Conservation (phyloP, 257 asterid genomes). For the Solanum clarkiae region DNA sequence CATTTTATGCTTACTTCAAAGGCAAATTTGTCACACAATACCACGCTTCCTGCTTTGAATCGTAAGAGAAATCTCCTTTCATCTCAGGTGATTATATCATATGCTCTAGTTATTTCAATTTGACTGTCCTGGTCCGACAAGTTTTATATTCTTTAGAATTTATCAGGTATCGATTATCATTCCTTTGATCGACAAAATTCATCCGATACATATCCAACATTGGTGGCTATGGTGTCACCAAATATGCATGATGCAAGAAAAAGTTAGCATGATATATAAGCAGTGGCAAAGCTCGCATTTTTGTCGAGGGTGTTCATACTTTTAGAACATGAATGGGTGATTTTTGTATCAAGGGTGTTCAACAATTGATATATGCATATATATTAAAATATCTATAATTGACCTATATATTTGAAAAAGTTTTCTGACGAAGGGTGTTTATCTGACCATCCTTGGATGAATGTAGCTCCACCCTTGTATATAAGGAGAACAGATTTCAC, state of each 20-base stretch:
- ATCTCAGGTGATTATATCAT: not conserved
- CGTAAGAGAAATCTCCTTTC: not conserved
- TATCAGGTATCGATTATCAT: not conserved
- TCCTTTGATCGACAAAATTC: slow-evolving; percentile 7
- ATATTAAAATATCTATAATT: no score
- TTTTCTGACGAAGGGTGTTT: no score
- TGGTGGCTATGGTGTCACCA: slow-evolving; percentile 32
- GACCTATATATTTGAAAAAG: no score
- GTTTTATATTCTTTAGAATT: not conserved
- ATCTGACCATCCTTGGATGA: no score
- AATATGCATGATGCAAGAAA: slow-evolving; percentile 38
- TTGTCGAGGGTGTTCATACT: no score
- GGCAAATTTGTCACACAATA: not conserved
- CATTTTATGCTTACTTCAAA: not conserved
- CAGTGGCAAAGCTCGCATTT: no score
- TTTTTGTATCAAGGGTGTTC: no score
- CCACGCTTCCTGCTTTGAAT: not conserved
- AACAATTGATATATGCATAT: no score
- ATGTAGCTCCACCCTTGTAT: no score
- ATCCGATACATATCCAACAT: slow-evolving; percentile 14
- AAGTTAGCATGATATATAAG: slow-evolving; percentile 28
- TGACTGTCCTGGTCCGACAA: not conserved
- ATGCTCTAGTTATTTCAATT: no score
- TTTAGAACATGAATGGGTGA: no score
- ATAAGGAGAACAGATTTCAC: slow-evolving; percentile 3